Evolutionary conservation across 768 basidiomycete genomes (phyloP), one percentile per base, ranked within the genome.

Genomic region (Cyclocybe cylindracea): DNA sequence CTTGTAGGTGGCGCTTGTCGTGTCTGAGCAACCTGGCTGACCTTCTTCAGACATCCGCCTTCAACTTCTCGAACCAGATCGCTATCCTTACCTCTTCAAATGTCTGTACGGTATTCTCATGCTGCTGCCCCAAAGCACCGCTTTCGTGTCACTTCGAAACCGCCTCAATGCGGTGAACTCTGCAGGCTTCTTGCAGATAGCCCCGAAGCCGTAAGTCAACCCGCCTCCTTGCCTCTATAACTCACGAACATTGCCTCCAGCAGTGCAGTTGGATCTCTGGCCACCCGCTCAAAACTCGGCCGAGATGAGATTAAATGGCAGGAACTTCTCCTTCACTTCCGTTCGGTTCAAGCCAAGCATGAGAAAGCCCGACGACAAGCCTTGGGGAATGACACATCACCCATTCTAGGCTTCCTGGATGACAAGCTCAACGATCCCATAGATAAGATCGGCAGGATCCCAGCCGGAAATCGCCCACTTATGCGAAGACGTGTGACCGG

Each of bases 241-340:
- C 24, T 39, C 14, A 34, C 50, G 31, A 46, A 31, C 39, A 48
- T n/a, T 35, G 10, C 8, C 54, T 39, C 37, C 8, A 42, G 10
- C 31, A 50, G 71, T 14, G 48, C 67, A 9, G 56, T 71, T 4
- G 66, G 67, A n/a, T 50, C 72, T 51, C 62, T 72, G 42, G 64
- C 85, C 2, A 75, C 84, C 14, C 83, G 93, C 18, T 88, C 92
- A 3, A 96, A 96, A 66, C 75, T 83, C 31, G 78, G 79, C 3
- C 82, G 90, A 19, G 94, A 91, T 39, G 94, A 97, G 47, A 97
- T 99, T 66, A 98, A 97, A 66, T 99, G 97, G 97, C 86, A 87
- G 63, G 97, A 98, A 54, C 79, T 99, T 0, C 80, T 98, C 8
- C 78, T 80, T 4, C 97, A 99, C 67, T 99, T 99, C 76, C 86